Evolutionary conservation across 345 rosid species (phyloP), one percentile per base, ranked within the genome.

Genomic region (Eucalyptus viminalis): DNA sequence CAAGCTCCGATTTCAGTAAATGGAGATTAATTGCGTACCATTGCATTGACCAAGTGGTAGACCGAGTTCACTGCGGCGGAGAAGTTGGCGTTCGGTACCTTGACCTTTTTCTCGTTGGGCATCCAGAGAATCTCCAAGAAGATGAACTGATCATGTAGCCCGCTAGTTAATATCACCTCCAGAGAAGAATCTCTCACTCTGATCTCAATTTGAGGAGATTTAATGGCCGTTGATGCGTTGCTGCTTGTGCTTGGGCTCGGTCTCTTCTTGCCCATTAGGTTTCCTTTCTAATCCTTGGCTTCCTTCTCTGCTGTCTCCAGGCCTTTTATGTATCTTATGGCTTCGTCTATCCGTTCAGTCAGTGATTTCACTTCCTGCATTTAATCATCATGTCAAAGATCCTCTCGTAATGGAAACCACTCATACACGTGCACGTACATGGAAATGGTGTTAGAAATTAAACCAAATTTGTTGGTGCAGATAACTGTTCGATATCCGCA

Each of bases 271-370:
- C 80, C 87, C 53, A 34, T 49, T 53, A 93, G 88, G 5, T 44
- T 89, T 16, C 93, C 92, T 88, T 87, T 93, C 89, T 88, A 92
- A 88, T 93, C 94, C 86, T 86, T 72, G 8, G 67, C 86, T 62
- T 91, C 91, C 86, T 93, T 88, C 90, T 93, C 25, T 80, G 87
- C 88, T 21, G 12, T 89, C 87, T 95, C 90, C 56, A 92, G 69
- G 40, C 80, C 86, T 87, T 92, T 91, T 81, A 95, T 95, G 86
- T 95, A 90, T 50, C 56, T 91, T 76, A 90, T 90, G 5, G 95
- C 94, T 88, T 91, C 93, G 89, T 94, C 95, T 89, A 95, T 90
- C 85, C 90, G 94, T 62, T 93, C 93, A 14, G 94, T 94, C 60
- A 93, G 86, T 14, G 93, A 58, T 80, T 87, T 49, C 86, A 83